Evolutionary conservation across 169 alveolate genomes (phyloP).

Genomic region (Neospora caninum): DNA sequence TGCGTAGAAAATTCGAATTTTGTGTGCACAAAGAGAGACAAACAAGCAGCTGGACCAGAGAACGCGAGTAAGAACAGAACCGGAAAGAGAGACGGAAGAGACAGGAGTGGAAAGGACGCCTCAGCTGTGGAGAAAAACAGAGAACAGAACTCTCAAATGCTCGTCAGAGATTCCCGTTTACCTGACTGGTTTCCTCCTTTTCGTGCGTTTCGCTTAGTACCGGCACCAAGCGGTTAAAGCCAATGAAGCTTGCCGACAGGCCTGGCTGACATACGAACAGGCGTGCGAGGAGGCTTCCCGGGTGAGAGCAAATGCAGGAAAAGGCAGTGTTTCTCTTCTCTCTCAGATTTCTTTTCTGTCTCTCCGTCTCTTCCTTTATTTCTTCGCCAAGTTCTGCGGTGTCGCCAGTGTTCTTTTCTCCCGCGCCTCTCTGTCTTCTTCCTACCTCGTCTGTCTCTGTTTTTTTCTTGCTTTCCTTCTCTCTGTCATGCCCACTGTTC

Average conservation of each 20-base stretch:
- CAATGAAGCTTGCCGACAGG: not conserved
- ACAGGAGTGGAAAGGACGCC: no score
- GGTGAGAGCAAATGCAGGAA: not conserved
- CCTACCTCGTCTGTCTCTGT: not conserved
- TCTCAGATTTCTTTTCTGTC: not conserved
- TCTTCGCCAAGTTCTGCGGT: no score
- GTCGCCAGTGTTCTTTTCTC: not conserved
- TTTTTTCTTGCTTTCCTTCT: no score
- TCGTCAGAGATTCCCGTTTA: no score
- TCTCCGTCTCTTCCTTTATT: not conserved
- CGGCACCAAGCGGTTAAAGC: constrained; percentile 6
- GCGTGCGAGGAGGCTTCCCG: constrained; percentile 15
- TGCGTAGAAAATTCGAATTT: no score
- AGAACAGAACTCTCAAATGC: no score
- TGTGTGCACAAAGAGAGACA: no score
- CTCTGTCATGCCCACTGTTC: no score
- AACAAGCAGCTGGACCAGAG: no score
- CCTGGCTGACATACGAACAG: constrained; percentile 14
- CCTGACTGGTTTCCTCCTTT: not conserved
- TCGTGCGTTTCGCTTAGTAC: not conserved
- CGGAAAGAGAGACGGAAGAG: no score
- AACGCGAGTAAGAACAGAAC: no score
- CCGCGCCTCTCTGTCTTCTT: not conserved
- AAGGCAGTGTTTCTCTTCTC: not conserved
- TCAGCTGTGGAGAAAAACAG: no score